Percentiles rank a stretch among this genome's conserved stretches.
Evolutionary conservation across 139 green algal genomes (phyloP).

Genomic region (Chloropicon primus): DNA sequence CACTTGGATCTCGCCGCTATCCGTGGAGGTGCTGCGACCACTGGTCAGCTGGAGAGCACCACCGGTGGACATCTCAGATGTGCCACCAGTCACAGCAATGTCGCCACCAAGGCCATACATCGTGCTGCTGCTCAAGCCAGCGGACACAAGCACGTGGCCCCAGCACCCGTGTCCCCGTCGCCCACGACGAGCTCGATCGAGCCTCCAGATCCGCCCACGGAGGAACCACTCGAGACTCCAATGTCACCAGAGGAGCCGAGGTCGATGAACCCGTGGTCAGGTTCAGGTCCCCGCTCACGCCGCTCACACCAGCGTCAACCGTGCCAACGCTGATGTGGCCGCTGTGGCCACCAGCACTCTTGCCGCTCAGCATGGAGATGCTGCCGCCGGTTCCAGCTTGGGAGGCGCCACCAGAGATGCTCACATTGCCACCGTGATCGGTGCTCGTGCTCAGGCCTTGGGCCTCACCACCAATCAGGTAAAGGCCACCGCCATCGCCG

Average conservation of each 20-base stretch:
- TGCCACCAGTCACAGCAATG: neutral
- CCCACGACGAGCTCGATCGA: neutral
- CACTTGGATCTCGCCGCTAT: neutral
- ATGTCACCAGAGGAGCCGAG: neutral
- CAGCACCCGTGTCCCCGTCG: neutral
- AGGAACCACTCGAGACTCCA: neutral
- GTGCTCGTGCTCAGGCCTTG: neutral
- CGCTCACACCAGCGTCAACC: neutral
- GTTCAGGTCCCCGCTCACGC: neutral
- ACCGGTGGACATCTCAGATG: neutral
- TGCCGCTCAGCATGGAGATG: neutral
- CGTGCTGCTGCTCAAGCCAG: neutral
- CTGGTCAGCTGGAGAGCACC: neutral
- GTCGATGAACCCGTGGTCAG: neutral
- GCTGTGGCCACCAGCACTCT: neutral
- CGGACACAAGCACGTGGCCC: neutral
- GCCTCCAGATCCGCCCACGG: neutral
- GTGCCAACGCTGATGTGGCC: neutral
- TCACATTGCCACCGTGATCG: neutral
- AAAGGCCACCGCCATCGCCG: neutral
- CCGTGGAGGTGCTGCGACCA: neutral
- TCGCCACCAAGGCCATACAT: neutral
- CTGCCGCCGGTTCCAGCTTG: neutral
- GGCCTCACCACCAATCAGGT: neutral
- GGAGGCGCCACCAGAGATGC: neutral